Conservation (phyloP, 1,284 basidiomycete species). For the Puccinia sorghi region DNA sequence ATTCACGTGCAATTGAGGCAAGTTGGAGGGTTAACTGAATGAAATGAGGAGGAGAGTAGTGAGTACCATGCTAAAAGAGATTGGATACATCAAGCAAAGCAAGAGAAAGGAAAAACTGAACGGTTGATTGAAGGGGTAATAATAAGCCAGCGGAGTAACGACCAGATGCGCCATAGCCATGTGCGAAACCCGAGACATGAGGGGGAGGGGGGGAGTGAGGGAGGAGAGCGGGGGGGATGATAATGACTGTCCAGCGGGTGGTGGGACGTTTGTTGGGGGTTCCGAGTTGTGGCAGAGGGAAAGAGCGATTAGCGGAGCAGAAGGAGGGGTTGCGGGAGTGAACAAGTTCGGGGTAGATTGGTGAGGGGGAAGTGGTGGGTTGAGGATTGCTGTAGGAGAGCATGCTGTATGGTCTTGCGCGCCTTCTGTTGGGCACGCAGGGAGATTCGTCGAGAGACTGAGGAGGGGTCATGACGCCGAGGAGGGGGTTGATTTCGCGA, state of each 20-base stretch:
- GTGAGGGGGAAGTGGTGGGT: background rate
- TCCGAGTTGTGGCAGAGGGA: background rate
- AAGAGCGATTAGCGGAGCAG: background rate
- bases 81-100: too few relatives aligned
- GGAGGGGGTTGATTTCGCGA: background rate
- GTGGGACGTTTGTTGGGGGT: slow-evolving; percentile 15
- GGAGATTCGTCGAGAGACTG: slow-evolving; percentile 22
- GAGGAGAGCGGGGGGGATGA: slow-evolving; percentile 68
- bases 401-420: slow-evolving; percentile 30
- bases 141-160: slow-evolving; percentile 69
- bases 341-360: background rate
- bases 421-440: background rate
- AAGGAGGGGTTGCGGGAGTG: slow-evolving; percentile 22
- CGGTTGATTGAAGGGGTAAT: slow-evolving; percentile 73
- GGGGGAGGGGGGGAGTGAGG: slow-evolving; percentile 67
- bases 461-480: slow-evolving; percentile 8
- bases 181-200: slow-evolving; percentile 59
- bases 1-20: slow-evolving; percentile 73
- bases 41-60: background rate
- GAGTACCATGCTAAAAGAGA: background rate
- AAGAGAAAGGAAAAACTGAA: slow-evolving; percentile 58
- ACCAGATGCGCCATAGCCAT: slow-evolving; percentile 66
- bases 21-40: slow-evolving; percentile 71
- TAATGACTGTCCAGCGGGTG: slow-evolving; percentile 65
- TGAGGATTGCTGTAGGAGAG: slow-evolving; percentile 19